Conservation (phyloP, 495 filamentous ascomycete genomes). For the Symbiotaphrina buchneri region DNA sequence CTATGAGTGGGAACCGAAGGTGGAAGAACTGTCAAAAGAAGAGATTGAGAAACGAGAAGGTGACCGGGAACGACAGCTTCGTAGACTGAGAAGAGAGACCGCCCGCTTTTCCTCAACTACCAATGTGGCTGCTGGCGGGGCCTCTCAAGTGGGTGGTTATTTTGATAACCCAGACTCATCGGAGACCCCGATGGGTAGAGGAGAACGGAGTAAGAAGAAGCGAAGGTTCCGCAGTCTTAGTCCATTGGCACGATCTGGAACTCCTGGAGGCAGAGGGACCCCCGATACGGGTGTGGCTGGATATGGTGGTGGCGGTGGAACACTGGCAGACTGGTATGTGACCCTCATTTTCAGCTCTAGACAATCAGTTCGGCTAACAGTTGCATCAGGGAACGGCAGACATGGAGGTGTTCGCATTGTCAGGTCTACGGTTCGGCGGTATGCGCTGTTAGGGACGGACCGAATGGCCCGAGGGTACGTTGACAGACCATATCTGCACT, state of each 20-base stretch:
- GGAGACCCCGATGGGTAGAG: slow-evolving; percentile 54
- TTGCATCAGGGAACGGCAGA: slow-evolving; percentile 56
- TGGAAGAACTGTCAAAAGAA: slow-evolving; percentile 76
- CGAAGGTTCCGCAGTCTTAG: slow-evolving; percentile 75
- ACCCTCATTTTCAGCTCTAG: neutral
- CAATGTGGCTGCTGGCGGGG: slow-evolving; percentile 42
- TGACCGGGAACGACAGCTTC: slow-evolving; percentile 76
- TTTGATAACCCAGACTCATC: slow-evolving; percentile 20
- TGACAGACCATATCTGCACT: neutral
- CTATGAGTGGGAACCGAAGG: slow-evolving; percentile 84
- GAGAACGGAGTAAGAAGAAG: slow-evolving; percentile 86
- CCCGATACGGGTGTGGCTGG: slow-evolving; percentile 48
- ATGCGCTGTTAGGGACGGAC: slow-evolving; percentile 89
- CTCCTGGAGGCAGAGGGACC: slow-evolving; percentile 49
- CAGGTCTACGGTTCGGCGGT: slow-evolving; percentile 69
- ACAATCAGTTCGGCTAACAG: neutral
- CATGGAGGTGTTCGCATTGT: slow-evolving; percentile 86
- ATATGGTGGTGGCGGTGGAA: slow-evolving; percentile 40
- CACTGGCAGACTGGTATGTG: slow-evolving; percentile 43
- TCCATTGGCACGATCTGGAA: slow-evolving; percentile 40
- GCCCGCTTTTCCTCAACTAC: slow-evolving; percentile 74
- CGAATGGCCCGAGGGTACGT: slow-evolving; percentile 61
- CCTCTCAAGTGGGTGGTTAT: slow-evolving; percentile 25
- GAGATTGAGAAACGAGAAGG: slow-evolving; percentile 96
- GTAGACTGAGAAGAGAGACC: slow-evolving; percentile 72